These are phyloP conservation scores for Fusarium sp. DNA, from an alignment of 2,329 filamentous ascomycete genomes.

Conservation along the genomic window DNA sequence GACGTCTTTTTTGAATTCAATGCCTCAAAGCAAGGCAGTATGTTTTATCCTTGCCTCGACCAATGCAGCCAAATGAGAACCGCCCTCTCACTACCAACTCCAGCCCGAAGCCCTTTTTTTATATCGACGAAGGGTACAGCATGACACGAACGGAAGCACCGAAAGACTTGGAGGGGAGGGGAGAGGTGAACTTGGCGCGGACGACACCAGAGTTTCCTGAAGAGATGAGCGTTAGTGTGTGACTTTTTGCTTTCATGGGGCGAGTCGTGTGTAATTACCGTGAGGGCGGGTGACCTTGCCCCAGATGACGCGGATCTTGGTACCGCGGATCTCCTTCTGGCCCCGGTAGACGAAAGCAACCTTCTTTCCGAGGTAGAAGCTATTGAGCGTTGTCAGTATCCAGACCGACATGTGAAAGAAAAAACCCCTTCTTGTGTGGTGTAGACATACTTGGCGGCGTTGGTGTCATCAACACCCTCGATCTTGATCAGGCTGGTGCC, in stretches of 20 bases:
- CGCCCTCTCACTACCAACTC: constrained; percentile 74
- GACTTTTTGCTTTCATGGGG: background rate
- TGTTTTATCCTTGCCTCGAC: constrained; percentile 70
- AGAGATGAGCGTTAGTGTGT: constrained; percentile 29
- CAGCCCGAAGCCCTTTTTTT: constrained; percentile 73
- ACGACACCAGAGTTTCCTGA: constrained; percentile 97
- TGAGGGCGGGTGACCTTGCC: constrained; percentile 97
- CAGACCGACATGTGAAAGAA: constrained; percentile 1
- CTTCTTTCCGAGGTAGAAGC: constrained; percentile 99
- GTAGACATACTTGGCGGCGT: constrained; percentile 82
- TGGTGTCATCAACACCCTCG: constrained; percentile 93
- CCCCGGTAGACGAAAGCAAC: constrained; percentile 98
- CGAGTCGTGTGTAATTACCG: constrained; percentile 69
- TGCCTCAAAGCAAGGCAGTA: constrained; percentile 66
- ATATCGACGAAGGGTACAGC: constrained; percentile 98
- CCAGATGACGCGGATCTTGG: constrained; percentile 99
- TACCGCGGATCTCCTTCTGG: constrained; percentile 93
- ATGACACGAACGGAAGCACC: constrained; percentile 96
- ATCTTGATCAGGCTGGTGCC: constrained; percentile 97
- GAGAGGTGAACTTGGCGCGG: constrained; percentile 95
- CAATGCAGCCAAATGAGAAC: constrained; percentile 72
- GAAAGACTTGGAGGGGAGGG: constrained; percentile 96
- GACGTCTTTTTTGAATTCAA: constrained; percentile 67
- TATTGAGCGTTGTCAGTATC: constrained; percentile 52
- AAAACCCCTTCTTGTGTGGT: background rate